These are phyloP conservation scores for Leptographium radiaticola DNA, from an alignment of 2,329 filamentous ascomycete genomes.

Conservation along the genomic window DNA sequence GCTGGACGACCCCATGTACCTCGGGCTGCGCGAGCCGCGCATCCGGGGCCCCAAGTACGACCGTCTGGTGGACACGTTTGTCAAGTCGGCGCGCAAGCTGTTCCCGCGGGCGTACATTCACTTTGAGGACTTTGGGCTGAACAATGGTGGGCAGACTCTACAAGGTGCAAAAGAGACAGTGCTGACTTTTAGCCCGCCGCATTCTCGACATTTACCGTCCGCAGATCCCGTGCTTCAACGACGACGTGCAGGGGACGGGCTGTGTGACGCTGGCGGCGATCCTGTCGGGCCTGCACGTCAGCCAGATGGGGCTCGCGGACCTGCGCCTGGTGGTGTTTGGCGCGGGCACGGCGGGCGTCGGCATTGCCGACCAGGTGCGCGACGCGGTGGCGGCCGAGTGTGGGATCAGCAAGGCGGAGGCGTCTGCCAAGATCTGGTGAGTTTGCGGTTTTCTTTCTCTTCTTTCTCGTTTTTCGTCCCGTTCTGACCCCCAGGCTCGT, in stretches of 20 bases:
- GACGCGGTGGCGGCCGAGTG: constrained; percentile 64
- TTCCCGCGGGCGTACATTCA: constrained; percentile 77
- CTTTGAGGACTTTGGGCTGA: constrained; percentile 77
- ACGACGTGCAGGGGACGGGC: constrained; percentile 70
- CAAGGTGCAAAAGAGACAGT: too few species aligned
- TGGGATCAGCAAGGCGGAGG: constrained; percentile 57
- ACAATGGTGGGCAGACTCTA: too few species aligned
- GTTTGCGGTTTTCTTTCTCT: constrained; percentile 4
- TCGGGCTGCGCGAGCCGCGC: constrained; percentile 57
- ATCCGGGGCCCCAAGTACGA: constrained; percentile 63
- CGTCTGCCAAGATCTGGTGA: constrained; percentile 65
- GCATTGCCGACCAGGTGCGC: constrained; percentile 73
- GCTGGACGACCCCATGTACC: constrained; percentile 64
- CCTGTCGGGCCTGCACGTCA: constrained; percentile 61
- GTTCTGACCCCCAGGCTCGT: constrained; percentile 49
- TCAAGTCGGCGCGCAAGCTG: constrained; percentile 50
- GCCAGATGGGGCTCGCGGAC: constrained; percentile 51
- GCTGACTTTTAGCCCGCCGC: constrained; percentile 43
- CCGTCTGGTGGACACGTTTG: constrained; percentile 61
- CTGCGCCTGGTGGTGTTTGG: constrained; percentile 66
- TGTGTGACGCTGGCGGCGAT: constrained; percentile 78
- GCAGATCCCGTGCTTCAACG: constrained; percentile 74
- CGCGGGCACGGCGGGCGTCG: constrained; percentile 67
- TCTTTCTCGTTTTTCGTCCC: too few species aligned
- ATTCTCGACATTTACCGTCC: constrained; percentile 65